Percentiles rank a stretch among this genome's conserved stretches.
Conservation (phyloP, 2,329 filamentous ascomycete genomes). For the Alternaria panax region DNA sequence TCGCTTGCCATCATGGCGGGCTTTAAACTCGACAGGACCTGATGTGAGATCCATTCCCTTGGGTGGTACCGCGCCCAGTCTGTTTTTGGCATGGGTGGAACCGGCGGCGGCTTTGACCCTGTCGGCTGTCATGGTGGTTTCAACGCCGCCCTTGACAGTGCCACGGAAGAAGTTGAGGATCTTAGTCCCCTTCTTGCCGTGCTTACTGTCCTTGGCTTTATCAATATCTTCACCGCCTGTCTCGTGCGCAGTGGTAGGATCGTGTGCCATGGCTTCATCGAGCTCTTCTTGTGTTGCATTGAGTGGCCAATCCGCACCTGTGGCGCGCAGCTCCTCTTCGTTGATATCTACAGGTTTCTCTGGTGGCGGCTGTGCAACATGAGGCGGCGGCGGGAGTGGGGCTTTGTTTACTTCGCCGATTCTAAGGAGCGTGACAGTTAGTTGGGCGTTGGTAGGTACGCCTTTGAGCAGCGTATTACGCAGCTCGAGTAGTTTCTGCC, state of each 20-base stretch:
- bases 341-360: constrained; percentile 60
- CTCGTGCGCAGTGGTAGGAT: constrained; percentile 55
- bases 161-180: constrained; percentile 73
- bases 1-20: constrained; percentile 72
- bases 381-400: constrained; percentile 71
- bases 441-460: constrained; percentile 85
- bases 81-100: constrained; percentile 69
- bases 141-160: constrained; percentile 74
- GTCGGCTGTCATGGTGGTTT: constrained; percentile 75
- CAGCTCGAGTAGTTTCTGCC: constrained; percentile 77
- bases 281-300: constrained; percentile 72
- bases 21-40: constrained; percentile 80
- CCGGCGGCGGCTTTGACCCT: constrained; percentile 71
- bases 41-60: constrained; percentile 55
- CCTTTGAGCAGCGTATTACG: constrained; percentile 80
- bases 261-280: constrained; percentile 63
- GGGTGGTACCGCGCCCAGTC: constrained; percentile 72
- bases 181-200: constrained; percentile 57
- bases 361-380: constrained; percentile 54
- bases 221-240: constrained; percentile 63
- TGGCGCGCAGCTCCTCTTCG: constrained; percentile 59
- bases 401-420: constrained; percentile 83
- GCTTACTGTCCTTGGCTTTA: constrained; percentile 54
- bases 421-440: constrained; percentile 80
- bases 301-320: constrained; percentile 63